Conservation (phyloP, 2,329 filamentous ascomycete species). For the Ophiocordyceps polyrhachis-furcata region DNA sequence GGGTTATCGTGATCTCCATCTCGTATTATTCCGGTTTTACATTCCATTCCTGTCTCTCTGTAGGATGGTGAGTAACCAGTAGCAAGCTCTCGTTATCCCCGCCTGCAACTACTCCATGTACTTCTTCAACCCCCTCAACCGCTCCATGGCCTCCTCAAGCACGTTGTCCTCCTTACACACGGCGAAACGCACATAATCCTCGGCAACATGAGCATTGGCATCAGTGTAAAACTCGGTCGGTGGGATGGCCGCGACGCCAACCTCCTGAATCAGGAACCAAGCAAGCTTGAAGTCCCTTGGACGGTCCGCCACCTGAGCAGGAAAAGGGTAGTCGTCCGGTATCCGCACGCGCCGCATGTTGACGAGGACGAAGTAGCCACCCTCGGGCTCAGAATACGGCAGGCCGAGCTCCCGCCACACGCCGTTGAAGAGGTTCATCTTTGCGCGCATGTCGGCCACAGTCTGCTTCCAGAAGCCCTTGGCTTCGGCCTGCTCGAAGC, state of each 20-base stretch:
- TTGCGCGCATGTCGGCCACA: slow-evolving; percentile 72
- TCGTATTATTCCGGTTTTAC: no score
- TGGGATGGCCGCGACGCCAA: slow-evolving; percentile 89
- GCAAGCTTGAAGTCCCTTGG: slow-evolving; percentile 86
- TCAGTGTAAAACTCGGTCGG: slow-evolving; percentile 95
- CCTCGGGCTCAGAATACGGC: slow-evolving; percentile 81
- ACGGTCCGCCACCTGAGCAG: slow-evolving; percentile 65
- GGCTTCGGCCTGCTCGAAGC: slow-evolving; percentile 76
- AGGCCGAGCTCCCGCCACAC: slow-evolving; percentile 58
- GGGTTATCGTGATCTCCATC: no score
- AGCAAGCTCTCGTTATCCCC: no score
- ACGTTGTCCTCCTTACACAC: slow-evolving; percentile 91
- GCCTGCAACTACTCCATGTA: slow-evolving; percentile 29
- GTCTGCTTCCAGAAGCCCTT: slow-evolving; percentile 76
- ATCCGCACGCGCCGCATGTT: slow-evolving; percentile 81
- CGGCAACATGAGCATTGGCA: slow-evolving; percentile 61
- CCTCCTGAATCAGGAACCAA: slow-evolving; percentile 94
- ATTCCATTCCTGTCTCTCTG: no score
- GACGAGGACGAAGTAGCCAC: slow-evolving; percentile 91
- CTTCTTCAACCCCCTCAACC: slow-evolving; percentile 53
- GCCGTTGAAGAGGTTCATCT: slow-evolving; percentile 73
- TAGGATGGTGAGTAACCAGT: neutral
- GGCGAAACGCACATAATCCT: slow-evolving; percentile 87
- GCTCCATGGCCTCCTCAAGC: slow-evolving; percentile 58
- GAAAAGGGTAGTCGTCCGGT: slow-evolving; percentile 73